phyloP scores from a whole-genome alignment of 495 filamentous ascomycete genomes.

The Xylaria curta region DNA sequence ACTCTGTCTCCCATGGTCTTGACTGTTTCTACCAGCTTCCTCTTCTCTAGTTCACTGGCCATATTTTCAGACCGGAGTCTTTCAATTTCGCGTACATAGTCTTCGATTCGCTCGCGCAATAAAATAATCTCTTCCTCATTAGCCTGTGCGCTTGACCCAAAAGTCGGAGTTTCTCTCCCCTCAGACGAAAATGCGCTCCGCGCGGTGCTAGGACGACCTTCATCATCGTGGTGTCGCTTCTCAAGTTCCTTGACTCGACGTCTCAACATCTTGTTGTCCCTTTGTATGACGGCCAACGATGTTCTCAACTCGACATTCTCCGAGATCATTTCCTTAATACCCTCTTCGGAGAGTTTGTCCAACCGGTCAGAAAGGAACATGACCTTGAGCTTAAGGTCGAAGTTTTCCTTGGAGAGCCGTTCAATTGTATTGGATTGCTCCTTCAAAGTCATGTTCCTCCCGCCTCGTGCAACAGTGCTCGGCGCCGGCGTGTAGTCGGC shows the following conservation, averaged over 20 bases:
- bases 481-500: slow-evolving; percentile 57
- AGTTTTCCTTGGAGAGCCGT: slow-evolving; percentile 92
- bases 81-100: slow-evolving; percentile 82
- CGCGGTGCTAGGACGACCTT: slow-evolving; percentile 64
- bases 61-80: slow-evolving; percentile 77
- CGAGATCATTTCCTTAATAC: slow-evolving; percentile 94
- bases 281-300: slow-evolving; percentile 81
- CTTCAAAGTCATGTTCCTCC: slow-evolving; percentile 89
- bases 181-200: slow-evolving; percentile 53
- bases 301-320: slow-evolving; percentile 97
- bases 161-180: slow-evolving; percentile 54
- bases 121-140: slow-evolving; percentile 85
- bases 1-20: slow-evolving; percentile 71
- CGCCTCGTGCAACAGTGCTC: slow-evolving; percentile 65
- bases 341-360: slow-evolving; percentile 92
- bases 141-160: slow-evolving; percentile 69
- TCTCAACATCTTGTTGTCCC: slow-evolving; percentile 83
- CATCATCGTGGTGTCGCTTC: slow-evolving; percentile 78
- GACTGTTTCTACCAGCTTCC: slow-evolving; percentile 79
- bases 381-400: slow-evolving; percentile 96
- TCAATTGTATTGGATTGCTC: slow-evolving; percentile 98
- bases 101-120: slow-evolving; percentile 81
- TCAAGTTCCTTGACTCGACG: slow-evolving; percentile 83
- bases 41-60: slow-evolving; percentile 78
- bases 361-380: slow-evolving; percentile 94